These are phyloP conservation scores for Blyttiomyces sp. DNA, from an alignment of 371 early-diverging fungal species.

Conservation along the genomic window DNA sequence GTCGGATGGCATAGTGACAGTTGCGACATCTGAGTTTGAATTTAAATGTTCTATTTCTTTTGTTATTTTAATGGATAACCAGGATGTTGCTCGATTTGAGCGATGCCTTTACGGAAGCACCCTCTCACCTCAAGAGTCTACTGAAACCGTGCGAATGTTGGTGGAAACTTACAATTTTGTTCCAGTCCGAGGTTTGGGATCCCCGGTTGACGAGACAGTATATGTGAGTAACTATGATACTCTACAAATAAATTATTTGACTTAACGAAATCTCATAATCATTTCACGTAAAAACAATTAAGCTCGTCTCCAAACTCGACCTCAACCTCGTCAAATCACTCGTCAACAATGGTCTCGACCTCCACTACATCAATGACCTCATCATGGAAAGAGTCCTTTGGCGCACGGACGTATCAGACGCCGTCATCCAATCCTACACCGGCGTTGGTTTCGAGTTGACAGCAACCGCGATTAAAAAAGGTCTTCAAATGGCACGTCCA, in stretches of 20 bases:
- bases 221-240: constrained; percentile 28
- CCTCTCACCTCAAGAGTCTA: constrained; percentile 7
- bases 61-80: too few relatives aligned
- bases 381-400: constrained; percentile 42
- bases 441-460: constrained; percentile 35
- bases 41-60: not conserved
- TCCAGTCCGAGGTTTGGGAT: constrained; percentile 32
- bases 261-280: too few relatives aligned
- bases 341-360: constrained; percentile 32
- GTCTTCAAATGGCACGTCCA: constrained; percentile 32
- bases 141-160: constrained; percentile 23
- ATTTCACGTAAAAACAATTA: too few relatives aligned
- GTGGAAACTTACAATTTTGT: constrained; percentile 28
- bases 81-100: constrained; percentile 40
- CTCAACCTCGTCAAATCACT: constrained; percentile 25
- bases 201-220: constrained; percentile 39
- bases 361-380: constrained; percentile 32
- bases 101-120: constrained; percentile 23
- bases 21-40: too few relatives aligned
- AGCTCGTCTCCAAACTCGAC: constrained; percentile 35
- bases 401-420: constrained; percentile 31
- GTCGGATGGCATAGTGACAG: too few relatives aligned
- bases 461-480: constrained; percentile 28
- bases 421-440: constrained; percentile 26
- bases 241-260: not conserved